Evolutionary conservation across 305 asterid genomes (phyloP), one percentile per base, ranked within the genome.

Genomic region (Coffea humblotiana): DNA sequence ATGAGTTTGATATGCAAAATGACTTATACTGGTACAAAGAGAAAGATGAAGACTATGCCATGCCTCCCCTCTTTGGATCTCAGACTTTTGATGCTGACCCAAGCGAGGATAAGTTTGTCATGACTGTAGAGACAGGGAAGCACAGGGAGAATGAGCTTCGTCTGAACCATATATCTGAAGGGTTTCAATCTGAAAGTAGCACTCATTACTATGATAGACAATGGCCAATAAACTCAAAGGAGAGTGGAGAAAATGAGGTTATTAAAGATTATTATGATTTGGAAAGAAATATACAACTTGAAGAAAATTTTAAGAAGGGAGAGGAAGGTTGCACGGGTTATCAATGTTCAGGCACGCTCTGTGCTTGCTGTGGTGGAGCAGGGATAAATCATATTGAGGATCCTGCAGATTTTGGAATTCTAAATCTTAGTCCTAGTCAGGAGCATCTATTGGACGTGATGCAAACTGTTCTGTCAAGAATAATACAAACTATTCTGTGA

Each of bases 1-100:
- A 89, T n/a, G 98, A 94, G 78, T 92, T 96, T n/a, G 98, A 96
- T 80, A 96, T 96, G 97, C 97, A 94, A 75, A 92, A 89, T 79
- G 97, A 94, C 83, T 88, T 89, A 27, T 89, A 84, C 81, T 96
- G 98, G 99, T 91, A 93, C 83, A 88, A 86, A 83, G 98, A 96
- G 84, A 94, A 87, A 35, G 98, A 94, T 54, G 97, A 91, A 51
- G 98, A 94, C 85, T 96, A 79, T 78, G 85, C 81, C 1, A 90
- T 88, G 90, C 92, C 94, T 4, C 91, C 92, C 29, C 77, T 63
- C 80, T 87, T 90, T 76, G 82, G 37, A 90, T 80, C 84, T 63
- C 84, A 10, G 95, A 94, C 60, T 77, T 77, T 82, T 58, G 85
- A 81, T 16, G 88, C 85, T 19, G 92, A 80, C 71, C 92, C 90